Conservation (phyloP, 31 red algal genomes). For the Endocladia muricata region DNA sequence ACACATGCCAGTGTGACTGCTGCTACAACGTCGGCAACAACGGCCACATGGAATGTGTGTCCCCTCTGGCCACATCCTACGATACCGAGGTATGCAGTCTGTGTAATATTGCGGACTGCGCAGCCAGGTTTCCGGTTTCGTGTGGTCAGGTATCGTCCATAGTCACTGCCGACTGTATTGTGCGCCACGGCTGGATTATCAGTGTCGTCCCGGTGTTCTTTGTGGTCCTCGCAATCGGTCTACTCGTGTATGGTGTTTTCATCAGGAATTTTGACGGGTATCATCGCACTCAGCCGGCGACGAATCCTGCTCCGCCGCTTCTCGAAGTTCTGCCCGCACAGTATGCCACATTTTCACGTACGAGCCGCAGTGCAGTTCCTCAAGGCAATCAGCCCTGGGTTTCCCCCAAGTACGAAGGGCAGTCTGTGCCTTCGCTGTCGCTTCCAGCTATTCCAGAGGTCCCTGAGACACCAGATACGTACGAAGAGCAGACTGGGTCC, state of each 20-base stretch:
- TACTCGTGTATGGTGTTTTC: constrained; percentile 34
- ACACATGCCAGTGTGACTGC: constrained; percentile 40
- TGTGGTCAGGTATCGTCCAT: constrained; percentile 38
- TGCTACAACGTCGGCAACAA: constrained; percentile 18
- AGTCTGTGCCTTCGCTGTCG: too few species aligned
- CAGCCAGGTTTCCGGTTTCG: constrained; percentile 19
- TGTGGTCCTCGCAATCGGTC: not conserved
- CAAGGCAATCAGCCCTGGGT: too few species aligned
- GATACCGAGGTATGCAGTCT: constrained; percentile 3
- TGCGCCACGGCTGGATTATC: constrained; percentile 33
- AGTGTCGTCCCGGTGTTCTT: constrained; percentile 26
- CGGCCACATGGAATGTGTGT: constrained; percentile 25
- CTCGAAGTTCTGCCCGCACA: not conserved
- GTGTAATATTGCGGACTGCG: constrained; percentile 17
- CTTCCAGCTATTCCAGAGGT: too few species aligned
- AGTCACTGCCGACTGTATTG: constrained; percentile 23
- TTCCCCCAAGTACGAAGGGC: too few species aligned
- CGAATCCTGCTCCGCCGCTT: not conserved
- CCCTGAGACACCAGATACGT: too few species aligned
- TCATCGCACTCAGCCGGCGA: not conserved
- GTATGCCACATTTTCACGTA: not conserved
- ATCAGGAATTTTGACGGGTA: constrained; percentile 41
- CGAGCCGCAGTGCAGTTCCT: too few species aligned
- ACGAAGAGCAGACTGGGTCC: too few species aligned
- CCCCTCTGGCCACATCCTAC: constrained; percentile 35